These are phyloP conservation scores for Colletotrichum sp. DNA, from an alignment of 2,329 filamentous ascomycete species.

Conservation along the genomic window DNA sequence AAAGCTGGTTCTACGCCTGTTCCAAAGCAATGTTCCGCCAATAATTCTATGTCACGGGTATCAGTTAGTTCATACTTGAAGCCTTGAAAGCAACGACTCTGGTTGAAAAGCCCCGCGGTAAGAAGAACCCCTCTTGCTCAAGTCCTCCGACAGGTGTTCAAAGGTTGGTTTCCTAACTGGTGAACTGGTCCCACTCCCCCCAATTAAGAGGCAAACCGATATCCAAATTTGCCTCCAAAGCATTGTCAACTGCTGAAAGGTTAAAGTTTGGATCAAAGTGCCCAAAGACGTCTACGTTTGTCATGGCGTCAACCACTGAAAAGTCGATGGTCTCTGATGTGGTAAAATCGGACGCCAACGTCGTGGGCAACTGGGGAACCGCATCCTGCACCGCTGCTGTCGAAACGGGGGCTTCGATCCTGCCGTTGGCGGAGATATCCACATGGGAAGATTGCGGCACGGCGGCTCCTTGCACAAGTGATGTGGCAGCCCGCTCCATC, in stretches of 20 bases:
- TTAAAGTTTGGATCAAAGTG: conserved; percentile 62
- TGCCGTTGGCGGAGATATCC: not conserved
- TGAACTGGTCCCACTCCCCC: conserved; percentile 48
- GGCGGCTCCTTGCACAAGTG: conserved; percentile 31
- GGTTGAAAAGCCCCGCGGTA: not conserved
- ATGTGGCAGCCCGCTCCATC: conserved; percentile 59
- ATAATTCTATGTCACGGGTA: not conserved
- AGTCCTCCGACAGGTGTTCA: not conserved
- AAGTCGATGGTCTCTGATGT: conserved; percentile 40
- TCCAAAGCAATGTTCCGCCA: not conserved
- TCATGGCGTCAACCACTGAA: conserved; percentile 45
- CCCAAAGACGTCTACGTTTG: conserved; percentile 59
- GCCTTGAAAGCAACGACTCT: not conserved
- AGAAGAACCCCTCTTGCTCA: not conserved
- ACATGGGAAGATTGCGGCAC: not conserved
- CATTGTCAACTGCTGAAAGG: conserved; percentile 58
- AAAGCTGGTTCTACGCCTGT: not conserved
- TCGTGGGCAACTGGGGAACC: not conserved
- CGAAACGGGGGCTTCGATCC: not conserved
- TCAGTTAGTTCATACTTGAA: not conserved
- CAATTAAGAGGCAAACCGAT: conserved; percentile 59
- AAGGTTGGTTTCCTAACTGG: not conserved
- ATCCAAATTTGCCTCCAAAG: conserved; percentile 59
- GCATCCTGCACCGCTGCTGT: conserved; percentile 19
- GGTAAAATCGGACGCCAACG: conserved; percentile 19